Evolutionary conservation across 2,329 filamentous ascomycete species (phyloP).

Genomic region (Epichloe sylvatica): DNA sequence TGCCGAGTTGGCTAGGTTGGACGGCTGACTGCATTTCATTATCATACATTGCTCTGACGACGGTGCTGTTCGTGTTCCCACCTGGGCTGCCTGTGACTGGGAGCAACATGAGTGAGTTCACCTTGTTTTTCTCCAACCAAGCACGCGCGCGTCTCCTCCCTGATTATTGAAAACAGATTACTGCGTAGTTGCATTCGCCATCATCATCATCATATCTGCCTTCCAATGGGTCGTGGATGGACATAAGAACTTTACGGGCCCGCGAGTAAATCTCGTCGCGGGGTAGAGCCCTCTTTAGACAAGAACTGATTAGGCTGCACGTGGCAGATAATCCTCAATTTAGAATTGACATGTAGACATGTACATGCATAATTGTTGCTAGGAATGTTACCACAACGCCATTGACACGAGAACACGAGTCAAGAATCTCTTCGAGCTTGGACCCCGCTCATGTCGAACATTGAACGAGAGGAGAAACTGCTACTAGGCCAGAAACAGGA

Average conservation of each 20-base stretch:
- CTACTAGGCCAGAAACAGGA: no score
- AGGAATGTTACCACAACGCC: no score
- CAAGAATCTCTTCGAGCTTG: no score
- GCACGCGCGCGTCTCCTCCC: neutral
- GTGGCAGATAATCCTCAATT: neutral
- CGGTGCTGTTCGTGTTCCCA: constrained; percentile 59
- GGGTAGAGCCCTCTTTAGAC: neutral
- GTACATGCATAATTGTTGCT: no score
- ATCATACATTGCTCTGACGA: constrained; percentile 50
- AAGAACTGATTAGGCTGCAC: neutral
- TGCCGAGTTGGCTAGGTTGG: constrained; percentile 24
- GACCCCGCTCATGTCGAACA: no score
- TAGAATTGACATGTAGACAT: neutral
- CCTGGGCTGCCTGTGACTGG: constrained; percentile 48
- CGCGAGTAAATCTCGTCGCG: constrained; percentile 10
- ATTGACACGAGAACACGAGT: no score
- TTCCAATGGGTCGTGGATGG: constrained; percentile 32
- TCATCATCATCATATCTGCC: constrained; percentile 28
- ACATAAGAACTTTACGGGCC: constrained; percentile 28
- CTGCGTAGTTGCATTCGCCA: constrained; percentile 31
- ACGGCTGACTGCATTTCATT: constrained; percentile 32
- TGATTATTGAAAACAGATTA: constrained; percentile 18
- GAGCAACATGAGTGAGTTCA: constrained; percentile 45
- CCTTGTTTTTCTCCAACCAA: no score
- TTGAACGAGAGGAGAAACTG: no score